Percentiles rank a stretch among this genome's conserved stretches.
These are phyloP conservation scores for Coniochaeta ligniaria DNA, from an alignment of 2,329 filamentous ascomycete genomes.

Conservation along the genomic window DNA sequence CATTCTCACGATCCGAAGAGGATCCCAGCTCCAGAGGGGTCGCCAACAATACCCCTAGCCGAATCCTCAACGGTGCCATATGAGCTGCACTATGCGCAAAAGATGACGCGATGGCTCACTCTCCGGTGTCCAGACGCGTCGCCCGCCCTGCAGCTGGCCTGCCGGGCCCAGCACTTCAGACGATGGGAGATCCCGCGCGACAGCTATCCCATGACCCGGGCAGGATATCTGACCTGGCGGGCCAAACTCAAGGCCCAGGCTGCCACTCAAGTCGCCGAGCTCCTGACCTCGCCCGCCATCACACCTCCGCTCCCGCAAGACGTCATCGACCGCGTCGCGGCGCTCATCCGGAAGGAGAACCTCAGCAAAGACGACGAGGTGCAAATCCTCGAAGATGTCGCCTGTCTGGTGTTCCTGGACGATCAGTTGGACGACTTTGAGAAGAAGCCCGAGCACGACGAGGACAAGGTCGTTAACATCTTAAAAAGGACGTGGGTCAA, in stretches of 20 bases:
- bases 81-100: constrained; percentile 74
- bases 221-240: constrained; percentile 77
- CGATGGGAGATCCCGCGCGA: constrained; percentile 77
- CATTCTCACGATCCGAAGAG: constrained; percentile 61
- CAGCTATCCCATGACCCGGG: constrained; percentile 65
- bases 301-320: constrained; percentile 31
- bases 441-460: constrained; percentile 55
- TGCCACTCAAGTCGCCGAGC: constrained; percentile 44
- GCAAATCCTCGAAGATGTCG: constrained; percentile 76
- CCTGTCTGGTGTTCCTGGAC: constrained; percentile 80
- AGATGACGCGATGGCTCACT: constrained; percentile 70
- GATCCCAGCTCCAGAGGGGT: constrained; percentile 32
- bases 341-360: constrained; percentile 73
- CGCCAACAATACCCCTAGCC: constrained; percentile 10
- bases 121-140: constrained; percentile 54
- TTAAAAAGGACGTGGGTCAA: constrained; percentile 70
- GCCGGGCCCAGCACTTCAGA: constrained; percentile 77
- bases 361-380: constrained; percentile 55
- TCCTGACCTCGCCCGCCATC: constrained; percentile 33
- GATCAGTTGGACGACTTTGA: constrained; percentile 81
- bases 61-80: constrained; percentile 46
- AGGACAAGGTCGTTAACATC: constrained; percentile 69
- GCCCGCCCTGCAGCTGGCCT: constrained; percentile 63
- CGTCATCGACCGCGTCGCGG: constrained; percentile 55
- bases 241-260: constrained; percentile 64